Base-by-base conservation (phyloP, 2,329 filamentous ascomycete species). In the Calcarisporium arbuscula region DNA sequence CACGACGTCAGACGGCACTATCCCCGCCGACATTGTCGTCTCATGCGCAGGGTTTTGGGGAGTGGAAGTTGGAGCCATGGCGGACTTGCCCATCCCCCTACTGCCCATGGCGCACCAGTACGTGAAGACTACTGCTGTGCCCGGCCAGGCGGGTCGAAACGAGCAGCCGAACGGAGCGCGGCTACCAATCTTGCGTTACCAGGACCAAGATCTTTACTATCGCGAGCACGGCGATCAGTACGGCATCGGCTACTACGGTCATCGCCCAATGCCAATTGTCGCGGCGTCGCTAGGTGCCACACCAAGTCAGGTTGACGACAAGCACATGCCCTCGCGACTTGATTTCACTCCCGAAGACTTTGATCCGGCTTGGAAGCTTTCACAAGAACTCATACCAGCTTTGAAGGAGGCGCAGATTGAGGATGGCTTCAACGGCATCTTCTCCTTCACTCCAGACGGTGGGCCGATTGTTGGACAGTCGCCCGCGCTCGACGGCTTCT, bases 21-120 rank as follows among this genome's bases (percentile, higher is more conserved):
- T 80, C 15, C 58, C 69, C 0, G 76, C 76, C 1, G 77, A 81
- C 35, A 71, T 80, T 17, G 62, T 80, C 32, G 54, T 81, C 23
- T 80, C 74, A 2, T 81, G 77, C 41, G 77, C 74, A 6, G 77
- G 77, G 0, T 77, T 81, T 52, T 81, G 77, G 77, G 77, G 77
- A 9, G 77, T 80, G 7, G 76, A 81, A 48, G 60, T 81, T 6
- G 77, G 77, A 16, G 70, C 68, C 6, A 77, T 81, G 75, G 65
- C 72, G 27, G 75, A 67, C 5, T 46, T 79, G 10, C 57, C 67
- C 2, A 65, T 81, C 16, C 77, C 77, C 6, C 54, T 81, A 5
- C 62, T 78, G 1, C 77, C 77, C 4, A 64, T 81, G 38, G 77
- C 67, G 1, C 77, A 81, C 35, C 77, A 81, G 43, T 81, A 81